Conservation (phyloP, 176 grass and related monocot genomes). For the Carex pumila region DNA sequence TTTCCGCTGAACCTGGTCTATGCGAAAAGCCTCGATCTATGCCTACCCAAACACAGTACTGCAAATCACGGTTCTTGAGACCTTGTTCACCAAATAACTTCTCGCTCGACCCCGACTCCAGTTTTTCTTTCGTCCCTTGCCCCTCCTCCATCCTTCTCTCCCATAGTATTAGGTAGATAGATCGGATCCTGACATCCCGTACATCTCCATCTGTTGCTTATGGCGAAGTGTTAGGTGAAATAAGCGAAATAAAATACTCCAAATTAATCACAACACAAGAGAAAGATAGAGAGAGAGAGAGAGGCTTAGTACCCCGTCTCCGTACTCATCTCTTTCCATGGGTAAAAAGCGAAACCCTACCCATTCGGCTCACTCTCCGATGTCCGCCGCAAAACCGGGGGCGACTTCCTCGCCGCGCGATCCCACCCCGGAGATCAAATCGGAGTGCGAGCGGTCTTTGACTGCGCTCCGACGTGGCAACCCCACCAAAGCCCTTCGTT, state of each 20-base stretch:
- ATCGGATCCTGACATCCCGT: neutral
- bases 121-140: neutral
- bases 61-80: neutral
- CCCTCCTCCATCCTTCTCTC: neutral
- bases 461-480: constrained; percentile 49
- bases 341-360: neutral
- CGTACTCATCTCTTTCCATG: neutral
- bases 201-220: neutral
- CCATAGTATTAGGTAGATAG: neutral
- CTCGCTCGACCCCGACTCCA: neutral
- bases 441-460: constrained; percentile 58
- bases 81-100: neutral
- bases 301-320: neutral
- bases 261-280: neutral
- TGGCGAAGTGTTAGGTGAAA: constrained; percentile 8
- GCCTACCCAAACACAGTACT: neutral
- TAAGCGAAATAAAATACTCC: neutral
- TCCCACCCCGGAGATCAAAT: constrained; percentile 10
- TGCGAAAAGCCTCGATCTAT: too few species aligned
- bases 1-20: neutral
- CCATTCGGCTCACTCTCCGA: neutral
- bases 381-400: neutral
- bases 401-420: neutral
- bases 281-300: neutral
- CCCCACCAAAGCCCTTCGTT: constrained; percentile 46